Conservation (phyloP, 495 filamentous ascomycete genomes). For the Penicillium lagena region DNA sequence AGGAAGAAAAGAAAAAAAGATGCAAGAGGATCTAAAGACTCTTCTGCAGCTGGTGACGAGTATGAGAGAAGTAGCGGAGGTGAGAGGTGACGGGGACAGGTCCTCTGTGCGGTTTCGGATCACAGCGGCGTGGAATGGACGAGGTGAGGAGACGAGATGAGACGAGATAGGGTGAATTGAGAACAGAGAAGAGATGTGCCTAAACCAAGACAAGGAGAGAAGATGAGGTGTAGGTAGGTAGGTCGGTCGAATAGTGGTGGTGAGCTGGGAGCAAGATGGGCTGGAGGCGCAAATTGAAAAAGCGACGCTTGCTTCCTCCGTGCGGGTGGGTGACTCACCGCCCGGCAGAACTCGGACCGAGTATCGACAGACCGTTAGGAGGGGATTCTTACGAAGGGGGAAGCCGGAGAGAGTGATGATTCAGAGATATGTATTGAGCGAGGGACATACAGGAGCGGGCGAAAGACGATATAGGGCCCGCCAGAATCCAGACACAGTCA, state of each 20-base stretch:
- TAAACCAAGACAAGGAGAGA: not conserved
- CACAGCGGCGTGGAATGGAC: not conserved
- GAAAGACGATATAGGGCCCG: too few relatives aligned
- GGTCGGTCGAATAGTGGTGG: not conserved
- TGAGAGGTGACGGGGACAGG: conserved; percentile 4
- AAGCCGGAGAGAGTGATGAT: not conserved
- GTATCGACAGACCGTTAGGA: not conserved
- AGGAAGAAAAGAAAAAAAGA: conserved; percentile 11
- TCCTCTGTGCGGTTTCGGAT: too few relatives aligned
- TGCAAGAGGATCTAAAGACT: conserved; percentile 2
- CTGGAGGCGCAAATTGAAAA: conserved; percentile 25
- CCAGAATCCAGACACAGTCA: not conserved
- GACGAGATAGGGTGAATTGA: conserved; percentile 2
- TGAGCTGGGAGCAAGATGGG: conserved; percentile 15
- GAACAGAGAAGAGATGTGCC: too few relatives aligned
- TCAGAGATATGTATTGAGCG: not conserved
- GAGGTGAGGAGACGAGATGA: conserved; percentile 12
- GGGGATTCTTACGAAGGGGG: not conserved
- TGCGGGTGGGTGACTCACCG: conserved; percentile 26
- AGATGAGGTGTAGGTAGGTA: not conserved
- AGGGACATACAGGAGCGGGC: too few relatives aligned
- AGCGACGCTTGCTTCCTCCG: conserved; percentile 22
- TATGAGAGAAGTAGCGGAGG: conserved; percentile 15
- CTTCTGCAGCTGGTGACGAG: conserved; percentile 9
- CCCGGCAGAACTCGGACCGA: conserved; percentile 18